Base-by-base conservation (phyloP, 2,329 filamentous ascomycete species). In the Cladobotryum protrusum region DNA sequence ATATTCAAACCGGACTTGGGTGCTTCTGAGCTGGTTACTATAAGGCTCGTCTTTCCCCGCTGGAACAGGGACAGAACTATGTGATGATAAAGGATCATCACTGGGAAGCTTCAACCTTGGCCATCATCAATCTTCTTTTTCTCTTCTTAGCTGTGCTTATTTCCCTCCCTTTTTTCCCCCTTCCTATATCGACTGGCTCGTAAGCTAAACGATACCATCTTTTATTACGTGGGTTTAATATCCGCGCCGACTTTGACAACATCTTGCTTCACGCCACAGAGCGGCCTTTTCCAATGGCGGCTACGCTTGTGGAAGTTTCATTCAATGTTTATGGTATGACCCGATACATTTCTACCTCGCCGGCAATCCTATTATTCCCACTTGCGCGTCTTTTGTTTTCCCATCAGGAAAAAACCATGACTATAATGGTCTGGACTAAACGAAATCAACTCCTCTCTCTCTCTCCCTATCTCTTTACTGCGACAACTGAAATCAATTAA, bases 11-110 rank as follows among this genome's bases (percentile, higher is more conserved):
- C 70, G 66, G 69, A 72, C 75, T 76, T 72, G 72, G 72, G 70
- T 70, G 69, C 67, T 70, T 68, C 70, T 82, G 78, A 82, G 79
- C 73, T 79, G 72, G 74, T 72, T 78, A 77, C 78, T 77, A 77
- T 78, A 73, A 82, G 77, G 78, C 79, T 78, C 67, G 70, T 69
- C 68, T 70, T 72, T 67, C 67, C 70, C 69, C 68, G 68, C 70
- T 66, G 62, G 57, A 63, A 69, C 66, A 68, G 61, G 64, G 64
- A 69, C 62, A 67, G 72, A 65, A 73, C 63, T 70, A 72, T 62
- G 64, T 71, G 61, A 72, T 63, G 70, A 71, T 61, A 53, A 63
- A 53, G 62, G 63, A 58, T 63, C 36, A 48, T 52, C 53, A 50
- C 58, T 53, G 55, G 55, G 56, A 57, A 53, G 54, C 44, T 49